phyloP scores from a whole-genome alignment of 176 grass and related monocot species.

The Chloris gayana region DNA sequence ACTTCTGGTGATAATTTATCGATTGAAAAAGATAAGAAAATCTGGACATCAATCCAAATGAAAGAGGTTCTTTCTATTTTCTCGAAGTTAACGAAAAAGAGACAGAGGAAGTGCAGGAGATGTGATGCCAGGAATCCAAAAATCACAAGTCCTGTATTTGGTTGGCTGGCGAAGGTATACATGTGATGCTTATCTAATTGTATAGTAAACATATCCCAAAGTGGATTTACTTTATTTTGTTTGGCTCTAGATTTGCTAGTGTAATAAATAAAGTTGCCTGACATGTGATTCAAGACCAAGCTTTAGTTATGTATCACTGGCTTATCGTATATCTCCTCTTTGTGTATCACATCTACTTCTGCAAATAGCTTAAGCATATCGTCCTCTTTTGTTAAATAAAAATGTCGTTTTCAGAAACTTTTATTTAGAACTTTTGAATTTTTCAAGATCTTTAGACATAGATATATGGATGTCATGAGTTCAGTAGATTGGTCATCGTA shows the following conservation, averaged over 20 bases:
- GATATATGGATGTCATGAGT: background rate
- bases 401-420: background rate
- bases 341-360: background rate
- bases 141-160: conserved; percentile 70
- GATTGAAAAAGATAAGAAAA: conserved; percentile 31
- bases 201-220: background rate
- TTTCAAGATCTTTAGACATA: background rate
- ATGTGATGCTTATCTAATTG: background rate
- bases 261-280: background rate
- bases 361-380: background rate
- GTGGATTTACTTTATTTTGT: background rate
- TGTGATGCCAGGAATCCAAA: conserved; percentile 62
- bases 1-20: conserved; percentile 42
- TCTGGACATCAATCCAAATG: conserved; percentile 81
- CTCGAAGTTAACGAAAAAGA: conserved; percentile 59
- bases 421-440: background rate
- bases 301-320: background rate
- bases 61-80: conserved; percentile 63
- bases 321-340: background rate
- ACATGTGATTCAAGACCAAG: background rate
- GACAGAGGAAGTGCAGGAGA: conserved; percentile 61
- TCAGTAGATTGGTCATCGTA: background rate
- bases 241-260: conserved; percentile 7
- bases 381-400: background rate
- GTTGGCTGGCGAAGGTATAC: conserved; percentile 87